Base-by-base conservation (phyloP, 352 stramenopile species). In the Phytophthora litchii region DNA sequence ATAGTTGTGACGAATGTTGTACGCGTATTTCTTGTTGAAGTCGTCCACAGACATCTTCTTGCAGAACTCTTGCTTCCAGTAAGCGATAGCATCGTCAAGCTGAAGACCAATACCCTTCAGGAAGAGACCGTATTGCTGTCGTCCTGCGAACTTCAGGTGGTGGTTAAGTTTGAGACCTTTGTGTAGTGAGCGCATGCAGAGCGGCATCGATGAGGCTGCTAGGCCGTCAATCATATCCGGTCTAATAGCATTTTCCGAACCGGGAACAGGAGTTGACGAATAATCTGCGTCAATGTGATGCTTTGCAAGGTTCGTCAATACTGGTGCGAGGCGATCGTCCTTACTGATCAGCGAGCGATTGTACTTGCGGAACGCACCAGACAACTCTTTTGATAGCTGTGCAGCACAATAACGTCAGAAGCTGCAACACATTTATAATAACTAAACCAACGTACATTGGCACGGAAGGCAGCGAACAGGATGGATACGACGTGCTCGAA, bases 1-100 rank as follows among this genome's bases (percentile, higher is more conserved):
- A 76, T 99, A 99, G 83, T 98, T 99, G 86, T 99, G 97, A 47
- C 97, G 89, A 49, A 99, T 98, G 76, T 97, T 98, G 86, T 99
- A 99, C 12, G 91, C 78, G 75, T 99, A 99, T 54, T 98, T 89
- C 64, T 99, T 99, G 72, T 97, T 95, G 72, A 99, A 99, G 60
- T 98, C 88, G 44, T 99, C 97, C 10, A 96, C 76, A 3, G 93
- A 97, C 75, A 99, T 98, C 62, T 94, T 94, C 66, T 95, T 95
- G 60, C 84, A 94, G 47, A 98, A 97, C 68, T 92, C 74, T 54
- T 86, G 82, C 68, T 98, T 93, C 86, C 97, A 99, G 73, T 98
- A 99, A 9, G 86, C 67, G 37, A 99, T 86, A 10, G 96, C 96
- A 66, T 99, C 96, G 50, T 99, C 97, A 47, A 99, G 76, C 16